These are phyloP conservation scores for Acmispon strigosus DNA, from an alignment of 306 rosid genomes.

Conservation along the genomic window DNA sequence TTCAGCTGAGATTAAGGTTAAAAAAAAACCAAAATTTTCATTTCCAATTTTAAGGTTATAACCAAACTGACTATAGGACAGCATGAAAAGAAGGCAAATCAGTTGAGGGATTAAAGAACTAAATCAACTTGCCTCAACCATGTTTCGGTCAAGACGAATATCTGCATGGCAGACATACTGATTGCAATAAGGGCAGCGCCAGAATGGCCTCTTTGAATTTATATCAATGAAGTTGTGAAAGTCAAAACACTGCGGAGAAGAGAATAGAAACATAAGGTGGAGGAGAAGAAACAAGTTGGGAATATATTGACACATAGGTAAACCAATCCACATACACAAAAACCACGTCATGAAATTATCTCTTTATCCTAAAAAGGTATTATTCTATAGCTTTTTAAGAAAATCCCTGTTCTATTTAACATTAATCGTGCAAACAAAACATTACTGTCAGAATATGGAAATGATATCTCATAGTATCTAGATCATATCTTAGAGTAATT, in stretches of 20 bases:
- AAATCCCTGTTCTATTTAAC: not conserved
- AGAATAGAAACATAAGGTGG: slow-evolving; percentile 11
- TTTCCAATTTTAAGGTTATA: slow-evolving; percentile 13
- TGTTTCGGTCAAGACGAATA: slow-evolving; percentile 68
- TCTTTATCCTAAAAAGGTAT: not conserved
- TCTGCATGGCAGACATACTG: slow-evolving; percentile 65
- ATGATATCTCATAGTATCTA: too few relatives aligned
- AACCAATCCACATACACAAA: not conserved
- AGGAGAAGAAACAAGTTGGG: not conserved
- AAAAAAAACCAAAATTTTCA: not conserved
- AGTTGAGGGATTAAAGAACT: slow-evolving; percentile 19
- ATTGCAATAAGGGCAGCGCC: slow-evolving; percentile 98
- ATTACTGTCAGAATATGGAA: not conserved
- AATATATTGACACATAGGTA: not conserved
- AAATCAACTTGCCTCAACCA: slow-evolving; percentile 73
- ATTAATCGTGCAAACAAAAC: not conserved
- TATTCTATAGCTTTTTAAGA: not conserved
- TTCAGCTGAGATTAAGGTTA: too few relatives aligned
- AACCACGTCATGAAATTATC: not conserved
- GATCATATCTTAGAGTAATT: too few relatives aligned
- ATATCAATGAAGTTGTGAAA: slow-evolving; percentile 57
- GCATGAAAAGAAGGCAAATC: slow-evolving; percentile 12
- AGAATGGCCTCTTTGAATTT: slow-evolving; percentile 77
- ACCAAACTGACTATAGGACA: slow-evolving; percentile 5
- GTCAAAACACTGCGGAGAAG: slow-evolving; percentile 73